Conservation (phyloP, 371 early-diverging fungal species). For the Apophysomyces sp. region DNA sequence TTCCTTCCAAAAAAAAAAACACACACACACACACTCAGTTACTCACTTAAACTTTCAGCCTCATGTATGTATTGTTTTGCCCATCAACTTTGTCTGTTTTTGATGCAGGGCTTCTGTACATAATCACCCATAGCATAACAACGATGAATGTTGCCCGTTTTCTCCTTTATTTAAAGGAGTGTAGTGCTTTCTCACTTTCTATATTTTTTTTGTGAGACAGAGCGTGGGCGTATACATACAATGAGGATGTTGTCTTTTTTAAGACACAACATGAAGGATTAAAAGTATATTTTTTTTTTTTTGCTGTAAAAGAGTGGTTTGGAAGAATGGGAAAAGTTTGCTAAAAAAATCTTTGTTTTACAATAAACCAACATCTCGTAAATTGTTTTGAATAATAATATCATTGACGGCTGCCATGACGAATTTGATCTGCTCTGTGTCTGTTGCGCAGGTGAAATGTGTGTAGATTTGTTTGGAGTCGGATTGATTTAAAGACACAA, state of each 20-base stretch:
- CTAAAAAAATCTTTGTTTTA: constrained; percentile 18
- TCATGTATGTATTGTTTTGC: background rate
- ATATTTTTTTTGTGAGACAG: no score
- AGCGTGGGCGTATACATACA: no score
- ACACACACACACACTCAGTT: no score
- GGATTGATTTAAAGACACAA: constrained; percentile 77
- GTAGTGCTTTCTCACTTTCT: no score
- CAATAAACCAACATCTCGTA: constrained; percentile 59
- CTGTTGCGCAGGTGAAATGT: constrained; percentile 95
- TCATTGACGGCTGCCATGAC: constrained; percentile 71
- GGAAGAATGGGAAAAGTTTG: background rate
- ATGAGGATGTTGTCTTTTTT: no score
- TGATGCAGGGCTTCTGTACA: background rate
- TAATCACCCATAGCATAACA: background rate
- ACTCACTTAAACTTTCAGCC: no score
- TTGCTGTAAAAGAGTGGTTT: background rate
- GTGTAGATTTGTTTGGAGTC: constrained; percentile 78
- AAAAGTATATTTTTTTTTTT: background rate
- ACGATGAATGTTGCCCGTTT: background rate
- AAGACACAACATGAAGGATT: background rate
- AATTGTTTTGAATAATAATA: constrained; percentile 62
- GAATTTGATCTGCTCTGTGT: constrained; percentile 76
- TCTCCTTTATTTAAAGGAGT: background rate
- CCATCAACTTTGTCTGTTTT: no score
- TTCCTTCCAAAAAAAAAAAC: no score